Base-by-base conservation (phyloP, 345 rosid genomes). In the Eucalyptus curtisii region DNA sequence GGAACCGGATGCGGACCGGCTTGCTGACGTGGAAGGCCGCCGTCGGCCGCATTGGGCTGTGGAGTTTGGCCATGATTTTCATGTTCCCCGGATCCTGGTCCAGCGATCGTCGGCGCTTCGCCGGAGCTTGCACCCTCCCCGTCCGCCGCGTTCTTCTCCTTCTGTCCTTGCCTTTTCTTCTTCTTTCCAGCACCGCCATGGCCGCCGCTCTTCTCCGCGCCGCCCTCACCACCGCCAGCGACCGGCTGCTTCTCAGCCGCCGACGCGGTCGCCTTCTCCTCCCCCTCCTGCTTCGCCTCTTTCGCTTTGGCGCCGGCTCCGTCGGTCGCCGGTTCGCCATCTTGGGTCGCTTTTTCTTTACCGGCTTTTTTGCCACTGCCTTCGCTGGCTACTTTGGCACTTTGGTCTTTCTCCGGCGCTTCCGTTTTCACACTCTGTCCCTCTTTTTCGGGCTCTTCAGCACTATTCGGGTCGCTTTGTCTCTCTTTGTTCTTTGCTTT, bases 131-230 rank as follows among this genome's bases (percentile, higher is more conserved):
- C 45, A 86, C 31, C 89, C 89, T 87, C 91, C 6, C 52, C 31
- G 27, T 40, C 10, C 57, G 57, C 55, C n/a, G 7, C 49, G 5
- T 71, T 86, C 31, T 88, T 88, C 89, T 88, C 89, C 40, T 86
- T 86, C 49, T 90, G 89, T 64, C 86, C 89, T 53, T 66, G 79
- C 31, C 10, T 66, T 85, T 87, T 88, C 88, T 88, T 86, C 91
- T 90, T 90, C 47, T 88, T 86, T 33, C 89, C 86, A 27, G 87
- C 2, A 13, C 24, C 25, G 86, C 91, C 91, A 85, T 68, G 27
- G 49, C 85, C 50, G 22, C 68, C 84, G 12, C 80, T 85, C 12
- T 88, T 86, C 44, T 42, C 91, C 11, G 76, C n/a, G 10, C 87
- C 49, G 22, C 84, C 84, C 33, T 44, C 90, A 2, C 24, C 44